phyloP scores from a whole-genome alignment of 2,329 filamentous ascomycete species.

The Diplodia sapinea region DNA sequence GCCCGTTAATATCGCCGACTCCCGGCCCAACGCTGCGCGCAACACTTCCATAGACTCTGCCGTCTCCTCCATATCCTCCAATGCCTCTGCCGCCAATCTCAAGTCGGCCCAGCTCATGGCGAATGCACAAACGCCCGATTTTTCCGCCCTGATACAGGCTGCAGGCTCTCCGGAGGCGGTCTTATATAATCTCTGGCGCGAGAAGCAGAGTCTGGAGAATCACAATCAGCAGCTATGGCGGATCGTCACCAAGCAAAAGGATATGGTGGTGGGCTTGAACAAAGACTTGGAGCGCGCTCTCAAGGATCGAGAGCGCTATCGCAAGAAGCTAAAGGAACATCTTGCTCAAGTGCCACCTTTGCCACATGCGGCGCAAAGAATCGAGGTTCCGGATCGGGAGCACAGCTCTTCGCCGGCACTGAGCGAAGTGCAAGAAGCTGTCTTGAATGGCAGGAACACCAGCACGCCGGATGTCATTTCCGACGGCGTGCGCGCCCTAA shows the following conservation, averaged over 20 bases:
- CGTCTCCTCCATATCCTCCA: slow-evolving; percentile 68
- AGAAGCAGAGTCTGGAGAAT: slow-evolving; percentile 85
- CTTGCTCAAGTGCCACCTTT: slow-evolving; percentile 54
- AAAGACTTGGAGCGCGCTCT: slow-evolving; percentile 89
- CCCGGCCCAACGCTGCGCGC: slow-evolving; percentile 58
- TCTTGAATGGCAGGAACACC: slow-evolving; percentile 25
- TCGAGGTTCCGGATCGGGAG: slow-evolving; percentile 44
- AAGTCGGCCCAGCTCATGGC: slow-evolving; percentile 53
- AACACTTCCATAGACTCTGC: slow-evolving; percentile 92
- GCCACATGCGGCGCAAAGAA: slow-evolving; percentile 42
- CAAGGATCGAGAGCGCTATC: slow-evolving; percentile 94
- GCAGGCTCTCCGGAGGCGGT: slow-evolving; percentile 90
- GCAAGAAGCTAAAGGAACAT: slow-evolving; percentile 84
- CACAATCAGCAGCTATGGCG: slow-evolving; percentile 96
- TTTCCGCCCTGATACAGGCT: slow-evolving; percentile 77
- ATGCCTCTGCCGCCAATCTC: slow-evolving; percentile 63
- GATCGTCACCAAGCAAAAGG: slow-evolving; percentile 91
- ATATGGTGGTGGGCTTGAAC: slow-evolving; percentile 91
- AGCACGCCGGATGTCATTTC: slow-evolving; percentile 19
- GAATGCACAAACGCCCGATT: slow-evolving; percentile 65
- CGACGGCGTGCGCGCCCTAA: background rate
- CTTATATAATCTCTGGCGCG: slow-evolving; percentile 84
- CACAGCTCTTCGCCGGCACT: slow-evolving; percentile 46
- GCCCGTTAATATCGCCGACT: slow-evolving; percentile 42
- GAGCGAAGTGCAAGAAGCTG: slow-evolving; percentile 30